Evolutionary conservation across 179 eudicot genomes (phyloP).

Genomic region (Beta macrorhiza): DNA sequence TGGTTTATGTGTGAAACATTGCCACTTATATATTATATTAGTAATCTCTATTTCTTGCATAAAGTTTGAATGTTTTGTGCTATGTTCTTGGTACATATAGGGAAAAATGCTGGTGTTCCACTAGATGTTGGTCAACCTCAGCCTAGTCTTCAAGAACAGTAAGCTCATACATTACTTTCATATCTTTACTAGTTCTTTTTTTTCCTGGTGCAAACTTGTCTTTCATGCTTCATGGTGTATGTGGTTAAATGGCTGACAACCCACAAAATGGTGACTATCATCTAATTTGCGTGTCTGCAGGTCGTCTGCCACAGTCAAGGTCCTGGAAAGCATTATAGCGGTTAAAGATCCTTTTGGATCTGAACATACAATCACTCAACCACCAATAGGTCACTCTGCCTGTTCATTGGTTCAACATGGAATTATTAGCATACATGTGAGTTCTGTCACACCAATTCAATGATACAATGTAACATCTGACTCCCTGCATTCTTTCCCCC

Average conservation of each 20-base stretch:
- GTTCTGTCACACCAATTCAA: constrained; percentile 11
- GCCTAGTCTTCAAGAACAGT: constrained; percentile 12
- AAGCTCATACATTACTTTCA: constrained; percentile 13
- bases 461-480: neutral
- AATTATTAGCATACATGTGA: constrained; percentile 68
- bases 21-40: neutral
- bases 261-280: neutral
- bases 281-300: neutral
- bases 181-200: too few species aligned
- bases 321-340: constrained; percentile 27
- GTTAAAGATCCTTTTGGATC: constrained; percentile 51
- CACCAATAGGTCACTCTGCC: constrained; percentile 26
- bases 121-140: neutral
- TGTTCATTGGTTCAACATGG: constrained; percentile 43
- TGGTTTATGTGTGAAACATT: neutral
- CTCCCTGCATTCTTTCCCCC: neutral
- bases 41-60: neutral
- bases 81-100: neutral
- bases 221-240: neutral
- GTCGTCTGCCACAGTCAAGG: constrained; percentile 7
- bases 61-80: neutral
- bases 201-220: neutral
- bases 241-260: neutral
- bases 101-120: constrained; percentile 5
- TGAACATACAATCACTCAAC: constrained; percentile 28